Base-by-base conservation (phyloP, 208 protist genomes). In the Blechomonas ayalai region DNA sequence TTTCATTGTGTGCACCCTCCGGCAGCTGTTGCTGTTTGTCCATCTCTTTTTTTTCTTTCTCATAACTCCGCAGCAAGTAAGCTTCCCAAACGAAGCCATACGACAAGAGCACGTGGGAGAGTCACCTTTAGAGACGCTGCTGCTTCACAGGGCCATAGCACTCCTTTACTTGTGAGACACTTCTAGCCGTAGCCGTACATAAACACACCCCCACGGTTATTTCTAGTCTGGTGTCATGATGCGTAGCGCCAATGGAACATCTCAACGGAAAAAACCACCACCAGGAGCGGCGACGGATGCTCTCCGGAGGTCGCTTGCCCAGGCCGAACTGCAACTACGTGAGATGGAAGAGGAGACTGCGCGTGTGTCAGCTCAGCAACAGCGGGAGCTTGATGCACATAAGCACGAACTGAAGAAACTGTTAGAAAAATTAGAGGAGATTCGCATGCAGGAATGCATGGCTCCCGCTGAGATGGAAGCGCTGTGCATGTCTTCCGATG, bases 381-480 rank as follows among this genome's bases (percentile, higher is more conserved):
- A 73, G 33, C 75, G 75, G 22, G 80, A 89, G 59, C 42, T 91
- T n/a, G 71, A 80, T 3, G 44, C 56, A 0, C 57, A 90, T 12
- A 39, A 64, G 24, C 35, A 67, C 15, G 80, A 95, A 28, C 76
- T 84, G 28, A 59, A 49, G 15, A 33, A 40, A 9, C 48, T 73
- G 26, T 66, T 46, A 19, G 64, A 76, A 20, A 56, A 50, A 8
- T 50, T 90, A 16, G 77, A 89, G 39, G 51, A 66, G 41, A 27
- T 88, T 4, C 79, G 84, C 25, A 87, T 92, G 75, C 48, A 63
- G 28, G 76, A 92, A 59, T 82, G 67, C 38, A 59, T 79, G 54
- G 28, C 75, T 1, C 60, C 49, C 1, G 62, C 52, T 4, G 63
- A 78, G 49, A 16, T 52, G 12, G 34, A 34, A 8, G 53, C 34